Conservation (phyloP, 805 yeast species). For the Ogataea pilisensis region DNA sequence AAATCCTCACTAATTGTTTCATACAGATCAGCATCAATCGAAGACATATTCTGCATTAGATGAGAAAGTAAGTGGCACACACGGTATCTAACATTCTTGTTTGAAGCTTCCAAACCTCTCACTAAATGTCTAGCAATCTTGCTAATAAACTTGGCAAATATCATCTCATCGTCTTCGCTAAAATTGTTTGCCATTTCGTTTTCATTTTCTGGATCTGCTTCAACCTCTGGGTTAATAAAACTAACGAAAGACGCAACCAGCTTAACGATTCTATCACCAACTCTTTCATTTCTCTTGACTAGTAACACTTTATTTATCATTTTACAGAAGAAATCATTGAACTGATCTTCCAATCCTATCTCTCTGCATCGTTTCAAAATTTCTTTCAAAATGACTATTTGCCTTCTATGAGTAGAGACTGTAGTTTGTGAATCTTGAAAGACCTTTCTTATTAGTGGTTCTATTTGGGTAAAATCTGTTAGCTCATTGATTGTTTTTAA, state of each 20-base stretch:
- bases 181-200: slow-evolving; percentile 31
- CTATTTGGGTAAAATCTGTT: slow-evolving; percentile 31
- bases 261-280: slow-evolving; percentile 74
- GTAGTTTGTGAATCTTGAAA: slow-evolving; percentile 79
- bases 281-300: slow-evolving; percentile 61
- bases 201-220: slow-evolving; percentile 25
- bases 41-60: slow-evolving; percentile 66
- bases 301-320: slow-evolving; percentile 63
- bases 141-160: slow-evolving; percentile 52
- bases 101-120: slow-evolving; percentile 75
- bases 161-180: slow-evolving; percentile 30
- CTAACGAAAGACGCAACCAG: slow-evolving; percentile 58
- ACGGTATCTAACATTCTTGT: slow-evolving; percentile 74
- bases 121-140: slow-evolving; percentile 60
- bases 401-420: slow-evolving; percentile 72
- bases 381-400: slow-evolving; percentile 57
- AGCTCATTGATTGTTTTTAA: slow-evolving; percentile 11
- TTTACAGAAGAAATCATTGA: slow-evolving; percentile 55
- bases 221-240: slow-evolving; percentile 37
- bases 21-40: slow-evolving; percentile 69
- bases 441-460: slow-evolving; percentile 52
- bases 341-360: slow-evolving; percentile 51
- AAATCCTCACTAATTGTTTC: slow-evolving; percentile 58
- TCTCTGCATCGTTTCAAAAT: slow-evolving; percentile 53
- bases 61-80: slow-evolving; percentile 72